phyloP scores from a whole-genome alignment of 2,329 filamentous ascomycete species.

The Sordariomycetes sp. region DNA sequence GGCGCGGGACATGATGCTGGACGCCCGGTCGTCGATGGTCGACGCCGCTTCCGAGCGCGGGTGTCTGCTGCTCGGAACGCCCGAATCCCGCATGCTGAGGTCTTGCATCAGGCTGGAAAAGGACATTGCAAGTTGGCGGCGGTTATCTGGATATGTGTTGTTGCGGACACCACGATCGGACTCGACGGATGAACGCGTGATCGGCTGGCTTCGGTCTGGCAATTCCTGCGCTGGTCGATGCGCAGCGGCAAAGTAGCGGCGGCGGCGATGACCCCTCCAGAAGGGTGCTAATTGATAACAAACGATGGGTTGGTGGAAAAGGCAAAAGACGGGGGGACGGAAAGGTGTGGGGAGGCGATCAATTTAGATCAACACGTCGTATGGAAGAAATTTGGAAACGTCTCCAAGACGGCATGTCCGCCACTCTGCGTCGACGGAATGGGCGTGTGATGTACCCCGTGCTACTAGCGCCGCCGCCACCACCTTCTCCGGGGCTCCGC shows the following conservation, averaged over 20 bases:
- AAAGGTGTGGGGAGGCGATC: not conserved
- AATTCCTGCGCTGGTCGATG: not conserved
- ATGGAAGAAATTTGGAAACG: not conserved
- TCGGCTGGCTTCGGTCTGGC: not conserved
- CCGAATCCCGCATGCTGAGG: constrained; percentile 42
- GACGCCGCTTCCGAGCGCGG: constrained; percentile 29
- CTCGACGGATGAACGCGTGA: not conserved
- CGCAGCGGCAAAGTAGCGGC: not conserved
- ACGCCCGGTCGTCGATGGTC: constrained; percentile 47
- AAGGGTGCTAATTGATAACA: not conserved
- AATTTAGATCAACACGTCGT: not conserved
- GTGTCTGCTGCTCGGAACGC: constrained; percentile 27
- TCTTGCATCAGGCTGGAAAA: constrained; percentile 57
- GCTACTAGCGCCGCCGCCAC: not conserved
- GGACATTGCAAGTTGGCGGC: constrained; percentile 34
- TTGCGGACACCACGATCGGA: not conserved
- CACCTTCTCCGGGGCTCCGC: not conserved
- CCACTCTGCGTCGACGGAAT: not conserved
- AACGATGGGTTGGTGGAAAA: not conserved
- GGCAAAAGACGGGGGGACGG: not conserved
- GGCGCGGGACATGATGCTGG: constrained; percentile 40
- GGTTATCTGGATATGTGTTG: not conserved
- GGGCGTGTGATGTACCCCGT: not conserved
- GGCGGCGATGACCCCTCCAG: not conserved
- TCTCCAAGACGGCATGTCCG: not conserved